These are phyloP conservation scores for Logfia minima DNA, from an alignment of 129 eudicot genomes.

Conservation along the genomic window DNA sequence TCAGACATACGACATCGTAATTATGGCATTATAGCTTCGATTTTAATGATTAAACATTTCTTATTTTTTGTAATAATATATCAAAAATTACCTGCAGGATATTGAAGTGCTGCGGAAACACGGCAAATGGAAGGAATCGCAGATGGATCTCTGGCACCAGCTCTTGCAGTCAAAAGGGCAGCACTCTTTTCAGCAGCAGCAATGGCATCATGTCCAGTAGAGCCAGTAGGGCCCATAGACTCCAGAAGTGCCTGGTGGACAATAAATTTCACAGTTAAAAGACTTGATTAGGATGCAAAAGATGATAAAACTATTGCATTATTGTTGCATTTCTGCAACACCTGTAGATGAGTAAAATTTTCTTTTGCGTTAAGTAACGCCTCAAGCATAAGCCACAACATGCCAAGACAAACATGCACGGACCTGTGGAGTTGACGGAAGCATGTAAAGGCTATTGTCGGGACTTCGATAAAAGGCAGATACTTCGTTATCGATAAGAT, in stretches of 20 bases:
- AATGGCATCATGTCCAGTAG: constrained; percentile 81
- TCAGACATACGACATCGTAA: not conserved
- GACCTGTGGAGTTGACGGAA: constrained; percentile 99
- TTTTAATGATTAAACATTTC: not conserved
- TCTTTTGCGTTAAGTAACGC: not conserved
- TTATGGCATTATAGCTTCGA: not conserved
- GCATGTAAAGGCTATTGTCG: constrained; percentile 98
- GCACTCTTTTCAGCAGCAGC: constrained; percentile 89
- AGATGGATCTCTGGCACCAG: constrained; percentile 97
- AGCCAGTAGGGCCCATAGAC: constrained; percentile 76
- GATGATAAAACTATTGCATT: not conserved
- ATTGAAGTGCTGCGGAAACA: constrained; percentile 90
- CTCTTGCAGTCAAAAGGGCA: constrained; percentile 89
- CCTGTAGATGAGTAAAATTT: not conserved
- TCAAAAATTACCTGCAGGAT: constrained; percentile 70
- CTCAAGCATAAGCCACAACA: not conserved
- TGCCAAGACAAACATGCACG: constrained; percentile 3
- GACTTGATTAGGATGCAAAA: not conserved
- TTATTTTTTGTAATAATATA: not conserved
- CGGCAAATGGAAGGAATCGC: constrained; percentile 98
- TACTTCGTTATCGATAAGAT: constrained; percentile 85
- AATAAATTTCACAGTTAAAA: not conserved
- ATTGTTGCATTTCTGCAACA: not conserved
- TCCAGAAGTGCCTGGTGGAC: constrained; percentile 78
- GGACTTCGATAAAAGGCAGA: constrained; percentile 89